Percentiles rank a stretch among this genome's conserved stretches.
phyloP scores from a whole-genome alignment of 768 basidiomycete genomes.

The Cytidiella melzeri region DNA sequence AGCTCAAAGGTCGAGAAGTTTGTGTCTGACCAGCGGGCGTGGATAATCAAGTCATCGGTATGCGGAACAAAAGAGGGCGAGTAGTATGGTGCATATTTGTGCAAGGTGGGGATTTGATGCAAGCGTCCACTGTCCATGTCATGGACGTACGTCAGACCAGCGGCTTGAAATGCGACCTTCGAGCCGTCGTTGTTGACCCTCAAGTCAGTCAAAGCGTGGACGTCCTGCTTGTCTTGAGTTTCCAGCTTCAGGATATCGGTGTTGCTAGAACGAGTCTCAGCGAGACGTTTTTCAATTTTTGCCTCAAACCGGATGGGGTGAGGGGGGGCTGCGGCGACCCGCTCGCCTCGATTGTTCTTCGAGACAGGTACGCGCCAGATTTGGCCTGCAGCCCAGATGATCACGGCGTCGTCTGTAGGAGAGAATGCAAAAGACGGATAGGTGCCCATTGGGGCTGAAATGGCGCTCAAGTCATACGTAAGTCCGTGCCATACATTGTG shows the following conservation, averaged over 20 bases:
- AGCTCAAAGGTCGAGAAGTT: slow-evolving; percentile 62
- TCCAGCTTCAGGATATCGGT: slow-evolving; percentile 52
- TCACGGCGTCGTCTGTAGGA: slow-evolving; percentile 48
- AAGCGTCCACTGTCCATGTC: slow-evolving; percentile 20
- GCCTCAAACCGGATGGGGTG: slow-evolving; percentile 53
- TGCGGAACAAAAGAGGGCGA: slow-evolving; percentile 62
- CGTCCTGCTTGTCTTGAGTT: slow-evolving; percentile 45
- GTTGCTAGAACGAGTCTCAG: slow-evolving; percentile 45
- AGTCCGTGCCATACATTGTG: slow-evolving; percentile 64
- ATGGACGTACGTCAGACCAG: slow-evolving; percentile 52
- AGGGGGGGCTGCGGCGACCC: slow-evolving; percentile 36
- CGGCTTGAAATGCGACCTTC: slow-evolving; percentile 60
- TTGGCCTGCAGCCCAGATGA: slow-evolving; percentile 73
- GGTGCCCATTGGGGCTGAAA: slow-evolving; percentile 75
- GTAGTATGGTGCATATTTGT: slow-evolving; percentile 45
- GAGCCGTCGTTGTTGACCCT: slow-evolving; percentile 48
- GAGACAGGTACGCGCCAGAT: slow-evolving; percentile 57
- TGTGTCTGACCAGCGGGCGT: slow-evolving; percentile 63
- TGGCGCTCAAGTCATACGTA: slow-evolving; percentile 54
- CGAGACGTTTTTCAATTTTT: slow-evolving; percentile 56
- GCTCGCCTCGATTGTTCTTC: slow-evolving; percentile 48
- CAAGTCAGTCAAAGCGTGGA: slow-evolving; percentile 58
- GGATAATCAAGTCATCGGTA: slow-evolving; percentile 45
- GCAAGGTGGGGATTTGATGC: slow-evolving; percentile 41
- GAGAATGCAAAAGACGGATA: slow-evolving; percentile 74